Base-by-base conservation (phyloP, 2,329 filamentous ascomycete species). In the Penicillium sp. region DNA sequence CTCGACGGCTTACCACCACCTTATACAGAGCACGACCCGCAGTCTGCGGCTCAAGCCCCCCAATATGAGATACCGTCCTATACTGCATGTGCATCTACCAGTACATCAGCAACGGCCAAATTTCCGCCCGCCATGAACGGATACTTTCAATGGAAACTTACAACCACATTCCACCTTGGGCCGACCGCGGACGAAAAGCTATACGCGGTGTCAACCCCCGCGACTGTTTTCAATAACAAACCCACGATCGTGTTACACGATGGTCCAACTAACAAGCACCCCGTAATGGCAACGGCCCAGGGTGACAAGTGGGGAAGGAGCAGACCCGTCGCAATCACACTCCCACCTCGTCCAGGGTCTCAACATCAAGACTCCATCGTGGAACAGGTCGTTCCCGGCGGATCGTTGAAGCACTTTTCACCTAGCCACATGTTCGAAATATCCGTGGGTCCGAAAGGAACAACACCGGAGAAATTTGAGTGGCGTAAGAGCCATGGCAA, bases 131-230 rank as follows among this genome's bases (percentile, higher is more conserved):
- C 53, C 3, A 12, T 63, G 38, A 63, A 63, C 29, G 58, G 58
- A 38, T 61, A 64, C 21, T 56, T 62, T 29, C 33, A 53, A 42
- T 58, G 53, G 53, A 62, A 64, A 42, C 6, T 57, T 5, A 59
- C 58, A 10, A 53, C 23, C 31, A 64, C 54, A 2, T 60, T 64
- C 19, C 58, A 64, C 41, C 45, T 60, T 29, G 59, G 61, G 12
- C 61, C 56, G 33, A 60, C 44, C 15, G 38, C 56, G 12, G 53
- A 60, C n/a, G 29, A 61, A 45, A 59, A 57, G 39, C 42, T 61
- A 10, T 60, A 49, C 27, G 52, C 54, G 3, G 52, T 56, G 1
- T 55, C 57, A 36, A 55, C 55, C 12, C 52, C 49, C 29, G 19
- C 57, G 4, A 42, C n/a, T 15, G 12, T 58, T 7, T 43, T 58